Percentiles rank a stretch among this genome's conserved stretches.
Conservation (phyloP, 192 early-diverging fungal genomes). For the Podila minutissima region DNA sequence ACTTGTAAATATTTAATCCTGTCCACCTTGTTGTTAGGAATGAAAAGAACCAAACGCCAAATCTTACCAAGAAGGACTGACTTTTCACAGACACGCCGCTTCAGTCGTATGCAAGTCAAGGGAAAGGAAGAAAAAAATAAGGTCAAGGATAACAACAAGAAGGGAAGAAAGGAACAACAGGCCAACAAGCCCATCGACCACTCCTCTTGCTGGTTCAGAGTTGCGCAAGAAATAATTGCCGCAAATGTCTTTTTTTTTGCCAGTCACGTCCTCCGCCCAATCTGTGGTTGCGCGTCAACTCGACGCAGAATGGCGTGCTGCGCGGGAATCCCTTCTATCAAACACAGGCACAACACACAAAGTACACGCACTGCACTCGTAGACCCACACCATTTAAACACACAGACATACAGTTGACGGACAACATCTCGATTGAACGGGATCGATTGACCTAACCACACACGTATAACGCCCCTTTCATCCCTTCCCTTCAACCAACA, state of each 20-base stretch:
- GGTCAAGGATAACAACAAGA: not conserved
- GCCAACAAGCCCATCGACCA: not conserved
- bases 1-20: no score
- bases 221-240: not conserved
- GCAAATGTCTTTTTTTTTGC: not conserved
- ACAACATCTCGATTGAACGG: no score
- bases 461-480: no score
- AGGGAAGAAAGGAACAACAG: not conserved
- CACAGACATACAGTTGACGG: not conserved
- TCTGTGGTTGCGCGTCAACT: conserved; percentile 8
- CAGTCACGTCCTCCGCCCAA: not conserved
- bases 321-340: not conserved
- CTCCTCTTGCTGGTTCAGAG: not conserved
- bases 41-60: no score
- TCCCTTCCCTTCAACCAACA: no score
- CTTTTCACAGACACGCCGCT: no score
- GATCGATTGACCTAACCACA: no score
- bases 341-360: not conserved
- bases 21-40: no score
- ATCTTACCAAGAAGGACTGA: no score
- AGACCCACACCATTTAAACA: not conserved
- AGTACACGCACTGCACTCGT: not conserved
- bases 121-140: not conserved
- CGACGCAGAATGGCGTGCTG: conserved; percentile 13
- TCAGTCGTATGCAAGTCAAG: no score